These are phyloP conservation scores for Suillus subalutaceus DNA, from an alignment of 768 basidiomycete genomes.

Conservation along the genomic window DNA sequence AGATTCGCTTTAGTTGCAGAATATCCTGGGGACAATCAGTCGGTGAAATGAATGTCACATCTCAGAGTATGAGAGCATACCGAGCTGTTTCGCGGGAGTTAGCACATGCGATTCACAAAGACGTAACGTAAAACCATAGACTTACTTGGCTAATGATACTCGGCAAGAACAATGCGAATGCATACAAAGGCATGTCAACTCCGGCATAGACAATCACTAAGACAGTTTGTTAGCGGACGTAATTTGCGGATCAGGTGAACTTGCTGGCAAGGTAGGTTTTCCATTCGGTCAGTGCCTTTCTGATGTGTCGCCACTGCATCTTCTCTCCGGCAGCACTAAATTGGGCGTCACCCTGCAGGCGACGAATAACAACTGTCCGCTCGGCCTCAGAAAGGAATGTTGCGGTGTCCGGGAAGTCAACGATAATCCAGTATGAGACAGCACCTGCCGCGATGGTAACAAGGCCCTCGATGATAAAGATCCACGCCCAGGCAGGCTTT, in stretches of 20 bases:
- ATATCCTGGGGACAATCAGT: conserved; percentile 46
- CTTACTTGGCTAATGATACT: conserved; percentile 74
- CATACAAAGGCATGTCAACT: conserved; percentile 69
- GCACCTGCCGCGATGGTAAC: conserved; percentile 66
- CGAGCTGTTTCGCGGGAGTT: conserved; percentile 35
- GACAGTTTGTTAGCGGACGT: not conserved
- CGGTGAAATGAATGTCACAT: conserved; percentile 2
- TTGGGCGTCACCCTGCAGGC: conserved; percentile 68
- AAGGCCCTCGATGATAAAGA: conserved; percentile 77
- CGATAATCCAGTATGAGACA: conserved; percentile 74
- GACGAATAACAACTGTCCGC: conserved; percentile 63
- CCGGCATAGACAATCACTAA: conserved; percentile 61
- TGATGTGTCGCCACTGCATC: conserved; percentile 59
- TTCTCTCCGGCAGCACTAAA: conserved; percentile 74
- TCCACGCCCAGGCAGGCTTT: conserved; percentile 70
- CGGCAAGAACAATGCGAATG: conserved; percentile 78
- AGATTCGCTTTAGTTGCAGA: conserved; percentile 75
- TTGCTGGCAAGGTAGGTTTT: conserved; percentile 60
- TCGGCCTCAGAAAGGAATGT: conserved; percentile 76
- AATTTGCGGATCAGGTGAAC: conserved; percentile 8
- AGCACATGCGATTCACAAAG: conserved; percentile 8
- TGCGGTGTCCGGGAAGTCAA: conserved; percentile 84
- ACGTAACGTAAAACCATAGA: conserved; percentile 3
- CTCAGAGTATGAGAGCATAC: conserved; percentile 28
- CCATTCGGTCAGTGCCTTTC: conserved; percentile 65